These are phyloP conservation scores for Ophiocordyceps australis DNA, from an alignment of 2,329 filamentous ascomycete species.

Conservation along the genomic window DNA sequence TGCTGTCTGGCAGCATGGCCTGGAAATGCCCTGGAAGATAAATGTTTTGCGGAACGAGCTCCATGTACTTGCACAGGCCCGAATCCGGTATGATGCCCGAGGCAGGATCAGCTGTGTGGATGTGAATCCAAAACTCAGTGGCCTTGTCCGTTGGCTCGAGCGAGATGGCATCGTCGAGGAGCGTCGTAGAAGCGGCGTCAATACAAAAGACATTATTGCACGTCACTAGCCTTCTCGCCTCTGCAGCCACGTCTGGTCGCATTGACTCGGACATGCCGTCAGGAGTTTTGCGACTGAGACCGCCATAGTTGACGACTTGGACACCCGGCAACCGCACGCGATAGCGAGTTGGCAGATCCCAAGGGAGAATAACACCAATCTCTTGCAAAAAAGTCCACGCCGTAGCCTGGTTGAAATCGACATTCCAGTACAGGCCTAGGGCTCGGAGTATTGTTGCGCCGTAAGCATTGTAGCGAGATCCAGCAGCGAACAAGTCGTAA, in stretches of 20 bases:
- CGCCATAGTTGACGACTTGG: conserved; percentile 20
- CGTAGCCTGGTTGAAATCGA: conserved; percentile 20
- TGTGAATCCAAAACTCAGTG: conserved; percentile 53
- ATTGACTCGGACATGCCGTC: conserved; percentile 13
- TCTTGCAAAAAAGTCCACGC: conserved; percentile 56
- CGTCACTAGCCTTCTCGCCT: conserved; percentile 38
- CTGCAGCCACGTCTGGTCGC: conserved; percentile 23
- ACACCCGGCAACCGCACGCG: conserved; percentile 33
- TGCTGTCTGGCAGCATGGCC: conserved; percentile 33
- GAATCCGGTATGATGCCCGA: conserved; percentile 46
- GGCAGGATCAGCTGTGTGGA: conserved; percentile 65
- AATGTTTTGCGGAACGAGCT: conserved; percentile 38
- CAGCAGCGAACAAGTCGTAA: conserved; percentile 30
- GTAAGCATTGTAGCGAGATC: conserved; percentile 37
- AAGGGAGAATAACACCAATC: conserved; percentile 51
- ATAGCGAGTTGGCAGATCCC: conserved; percentile 50
- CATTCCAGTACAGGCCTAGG: conserved; percentile 37
- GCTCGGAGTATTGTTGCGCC: conserved; percentile 47
- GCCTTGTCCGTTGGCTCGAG: conserved; percentile 36
- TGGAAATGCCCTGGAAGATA: conserved; percentile 40
- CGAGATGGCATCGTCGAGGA: conserved; percentile 69
- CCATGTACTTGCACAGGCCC: conserved; percentile 39
- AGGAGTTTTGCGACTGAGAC: conserved; percentile 18
- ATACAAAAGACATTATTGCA: conserved; percentile 52
- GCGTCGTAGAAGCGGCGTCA: conserved; percentile 43